Evolutionary conservation across 2,329 filamentous ascomycete genomes (phyloP), one percentile per base, ranked within the genome.

Genomic region (Ophiostoma pallidulum): DNA sequence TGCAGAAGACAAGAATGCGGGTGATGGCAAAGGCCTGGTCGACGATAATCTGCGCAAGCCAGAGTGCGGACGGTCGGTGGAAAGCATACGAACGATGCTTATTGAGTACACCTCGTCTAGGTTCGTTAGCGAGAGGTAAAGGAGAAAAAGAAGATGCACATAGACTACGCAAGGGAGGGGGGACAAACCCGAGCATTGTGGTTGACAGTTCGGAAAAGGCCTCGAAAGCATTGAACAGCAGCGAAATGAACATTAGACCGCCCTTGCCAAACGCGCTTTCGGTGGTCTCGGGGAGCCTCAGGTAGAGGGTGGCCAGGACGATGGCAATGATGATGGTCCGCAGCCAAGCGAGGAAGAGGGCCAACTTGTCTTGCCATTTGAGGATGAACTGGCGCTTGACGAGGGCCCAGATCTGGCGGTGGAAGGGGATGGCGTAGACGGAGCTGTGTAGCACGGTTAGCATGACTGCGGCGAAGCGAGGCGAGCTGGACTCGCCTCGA

Each of bases 211-310:
- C 87, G 0, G 82, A 78, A 59, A 92, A 90, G 20, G 87, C 85
- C 59, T 88, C 82, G 64, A 94, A 91, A n/a, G 84, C 84, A 62
- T 91, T 91, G 73, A 91, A 91, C 4, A 94, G 67, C 2, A 94
- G 74, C 19, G 84, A 71, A 46, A 89, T 79, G 66, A 94, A 94
- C 43, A 94, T 70, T 1, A 91, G 75, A 68, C 86, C 87, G 53
- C 86, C 86, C 61, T 87, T 80, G 55, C 82, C 85, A 64, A 92
- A 94, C 3, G 86, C 84, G 33, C 82, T 86, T 28, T 78, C 77
- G 1, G 77, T 80, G 0, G 73, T 80, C 44, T 78, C 64, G 1
- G 79, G 78, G 29, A 87, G 74, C 31, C 87, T 70, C 50, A 88
- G 73, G 70, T 84, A 94, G 4, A 92, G 79, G 0, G 86, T 89